These are phyloP conservation scores for Nakazawaea ernobii DNA, from an alignment of 805 yeast species.

Conservation along the genomic window DNA sequence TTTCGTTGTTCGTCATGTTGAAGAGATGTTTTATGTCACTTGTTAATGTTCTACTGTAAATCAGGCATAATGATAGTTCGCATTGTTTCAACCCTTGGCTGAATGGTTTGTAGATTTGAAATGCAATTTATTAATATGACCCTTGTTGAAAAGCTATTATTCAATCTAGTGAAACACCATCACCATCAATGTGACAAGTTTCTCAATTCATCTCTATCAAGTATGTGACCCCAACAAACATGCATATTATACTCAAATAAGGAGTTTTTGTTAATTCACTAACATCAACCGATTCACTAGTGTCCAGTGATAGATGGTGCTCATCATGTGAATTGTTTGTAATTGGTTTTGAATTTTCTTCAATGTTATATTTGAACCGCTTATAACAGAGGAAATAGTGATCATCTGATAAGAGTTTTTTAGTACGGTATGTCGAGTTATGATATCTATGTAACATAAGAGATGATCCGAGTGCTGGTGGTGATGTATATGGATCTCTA, in stretches of 20 bases:
- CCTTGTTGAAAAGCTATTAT: neutral
- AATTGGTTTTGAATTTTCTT: neutral
- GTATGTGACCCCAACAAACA: neutral
- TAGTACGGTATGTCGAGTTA: neutral
- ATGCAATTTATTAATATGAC: neutral
- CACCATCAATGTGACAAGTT: too few species aligned
- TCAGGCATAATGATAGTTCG: too few species aligned
- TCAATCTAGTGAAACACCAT: too few species aligned
- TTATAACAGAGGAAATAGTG: constrained; percentile 2
- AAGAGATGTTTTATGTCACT: too few species aligned
- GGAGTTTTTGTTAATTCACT: neutral
- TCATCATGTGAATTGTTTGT: neutral
- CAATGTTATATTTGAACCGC: neutral
- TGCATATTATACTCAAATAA: neutral
- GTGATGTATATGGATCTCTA: neutral
- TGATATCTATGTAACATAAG: constrained; percentile 7
- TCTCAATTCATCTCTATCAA: neutral
- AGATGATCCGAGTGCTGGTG: neutral
- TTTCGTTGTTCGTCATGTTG: neutral
- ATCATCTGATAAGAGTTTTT: neutral
- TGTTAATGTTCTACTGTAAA: too few species aligned
- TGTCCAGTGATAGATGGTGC: neutral
- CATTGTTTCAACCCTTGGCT: too few species aligned
- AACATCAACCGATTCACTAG: neutral
- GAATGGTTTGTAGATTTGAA: neutral